Conservation (phyloP, 2,329 filamentous ascomycete species). For the Trichoderma atroviride region DNA sequence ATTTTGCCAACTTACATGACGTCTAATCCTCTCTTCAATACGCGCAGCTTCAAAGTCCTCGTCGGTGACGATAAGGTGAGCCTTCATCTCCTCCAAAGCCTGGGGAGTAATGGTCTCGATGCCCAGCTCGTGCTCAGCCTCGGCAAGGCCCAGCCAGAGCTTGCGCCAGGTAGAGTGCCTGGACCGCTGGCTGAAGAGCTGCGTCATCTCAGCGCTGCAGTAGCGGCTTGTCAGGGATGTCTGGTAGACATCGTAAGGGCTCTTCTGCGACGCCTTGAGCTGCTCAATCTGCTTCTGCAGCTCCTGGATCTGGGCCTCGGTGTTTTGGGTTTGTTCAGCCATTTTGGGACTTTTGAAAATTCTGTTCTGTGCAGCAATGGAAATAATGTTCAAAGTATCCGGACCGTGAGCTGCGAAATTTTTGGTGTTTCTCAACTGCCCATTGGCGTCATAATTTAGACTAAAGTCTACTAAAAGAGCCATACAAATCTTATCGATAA, state of each 20-base stretch:
- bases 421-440: not conserved
- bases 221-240: slow-evolving; percentile 74
- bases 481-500: not conserved
- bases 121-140: slow-evolving; percentile 79
- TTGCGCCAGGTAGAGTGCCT: slow-evolving; percentile 79
- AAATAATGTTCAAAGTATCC: not conserved
- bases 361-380: not conserved
- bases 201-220: slow-evolving; percentile 73
- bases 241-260: slow-evolving; percentile 50
- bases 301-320: not conserved
- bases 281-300: slow-evolving; percentile 14
- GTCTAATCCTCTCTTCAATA: slow-evolving; percentile 73
- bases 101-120: slow-evolving; percentile 70
- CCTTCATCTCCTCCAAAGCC: slow-evolving; percentile 75
- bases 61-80: slow-evolving; percentile 74
- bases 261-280: slow-evolving; percentile 2
- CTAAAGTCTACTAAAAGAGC: not conserved
- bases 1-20: slow-evolving; percentile 50
- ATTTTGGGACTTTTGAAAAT: not conserved
- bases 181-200: slow-evolving; percentile 76
- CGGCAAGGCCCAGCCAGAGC: slow-evolving; percentile 83
- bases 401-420: not conserved
- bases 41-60: slow-evolving; percentile 74
- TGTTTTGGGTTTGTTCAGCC: not conserved
- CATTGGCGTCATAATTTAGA: not conserved